A percentile compares a stretch with the other conserved stretches of the same genome.
These are phyloP conservation scores for Peronospora belbahrii DNA, from an alignment of 352 stramenopile genomes.

Conservation along the genomic window DNA sequence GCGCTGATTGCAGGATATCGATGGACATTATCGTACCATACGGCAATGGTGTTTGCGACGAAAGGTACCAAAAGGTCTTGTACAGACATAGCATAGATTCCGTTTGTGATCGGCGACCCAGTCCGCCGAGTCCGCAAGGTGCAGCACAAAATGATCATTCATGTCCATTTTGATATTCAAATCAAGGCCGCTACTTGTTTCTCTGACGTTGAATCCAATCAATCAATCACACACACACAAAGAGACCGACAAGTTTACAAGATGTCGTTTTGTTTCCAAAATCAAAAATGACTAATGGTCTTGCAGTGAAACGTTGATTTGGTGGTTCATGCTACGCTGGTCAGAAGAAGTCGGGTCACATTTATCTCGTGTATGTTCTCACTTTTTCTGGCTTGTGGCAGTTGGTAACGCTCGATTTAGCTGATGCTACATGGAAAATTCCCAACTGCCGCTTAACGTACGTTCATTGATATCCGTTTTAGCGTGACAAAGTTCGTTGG, in stretches of 20 bases:
- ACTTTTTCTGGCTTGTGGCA: conserved; percentile 20
- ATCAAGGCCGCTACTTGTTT: background rate
- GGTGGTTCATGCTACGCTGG: conserved; percentile 2
- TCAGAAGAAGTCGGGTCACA: conserved; percentile 26
- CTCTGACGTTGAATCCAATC: conserved; percentile 1
- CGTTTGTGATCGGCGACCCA: conserved; percentile 72
- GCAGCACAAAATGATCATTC: conserved; percentile 59
- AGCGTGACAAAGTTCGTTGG: conserved; percentile 9
- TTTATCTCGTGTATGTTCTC: background rate
- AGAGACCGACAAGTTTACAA: too few species aligned
- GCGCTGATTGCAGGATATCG: background rate
- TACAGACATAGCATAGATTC: conserved; percentile 69
- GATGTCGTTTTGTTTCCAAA: conserved; percentile 3
- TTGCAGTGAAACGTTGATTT: conserved; percentile 14
- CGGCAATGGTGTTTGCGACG: conserved; percentile 83
- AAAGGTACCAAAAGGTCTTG: conserved; percentile 68
- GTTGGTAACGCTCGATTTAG: conserved; percentile 17
- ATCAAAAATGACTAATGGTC: conserved; percentile 15
- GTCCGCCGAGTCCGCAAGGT: conserved; percentile 64
- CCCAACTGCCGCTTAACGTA: conserved; percentile 3
- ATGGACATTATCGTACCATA: conserved; percentile 35
- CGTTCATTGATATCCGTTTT: conserved; percentile 9
- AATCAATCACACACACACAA: too few species aligned
- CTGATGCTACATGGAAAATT: too few species aligned
- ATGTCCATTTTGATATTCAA: conserved; percentile 13